Percentiles rank a stretch among this genome's conserved stretches.
These are phyloP conservation scores for Nemania diffusa DNA, from an alignment of 2,329 filamentous ascomycete species.

Conservation along the genomic window DNA sequence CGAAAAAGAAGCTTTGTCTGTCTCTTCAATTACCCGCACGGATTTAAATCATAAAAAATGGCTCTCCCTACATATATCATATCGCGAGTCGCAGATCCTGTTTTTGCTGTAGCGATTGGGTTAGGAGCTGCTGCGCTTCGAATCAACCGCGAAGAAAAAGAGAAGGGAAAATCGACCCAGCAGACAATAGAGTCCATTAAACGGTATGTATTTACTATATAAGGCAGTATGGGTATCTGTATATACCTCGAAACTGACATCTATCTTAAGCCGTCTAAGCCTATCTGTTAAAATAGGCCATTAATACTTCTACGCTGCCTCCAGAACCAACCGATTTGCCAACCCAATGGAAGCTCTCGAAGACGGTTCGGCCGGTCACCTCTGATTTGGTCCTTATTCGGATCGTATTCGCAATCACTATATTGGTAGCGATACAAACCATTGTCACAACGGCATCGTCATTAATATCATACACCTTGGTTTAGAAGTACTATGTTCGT, in stretches of 20 bases:
- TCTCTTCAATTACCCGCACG: background rate
- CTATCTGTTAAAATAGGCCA: conserved; percentile 17
- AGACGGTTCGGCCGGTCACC: background rate
- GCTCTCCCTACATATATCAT: conserved; percentile 68
- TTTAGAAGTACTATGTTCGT: background rate
- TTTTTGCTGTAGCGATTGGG: conserved; percentile 68
- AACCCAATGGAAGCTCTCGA: conserved; percentile 3
- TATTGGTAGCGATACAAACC: background rate
- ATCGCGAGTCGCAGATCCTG: conserved; percentile 66
- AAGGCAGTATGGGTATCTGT: background rate
- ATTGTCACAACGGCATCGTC: background rate
- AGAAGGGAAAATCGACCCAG: conserved; percentile 63
- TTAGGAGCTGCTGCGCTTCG: conserved; percentile 64
- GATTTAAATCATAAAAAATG: conserved; percentile 51
- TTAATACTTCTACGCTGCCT: conserved; percentile 4
- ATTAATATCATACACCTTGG: background rate
- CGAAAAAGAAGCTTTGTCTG: background rate
- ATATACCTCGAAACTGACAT: conserved; percentile 6
- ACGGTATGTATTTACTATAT: conserved; percentile 49
- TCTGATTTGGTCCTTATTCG: background rate
- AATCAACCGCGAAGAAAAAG: conserved; percentile 70
- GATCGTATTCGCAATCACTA: background rate
- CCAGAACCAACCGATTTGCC: background rate
- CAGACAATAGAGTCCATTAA: conserved; percentile 61
- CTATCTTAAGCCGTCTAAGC: conserved; percentile 21